These are phyloP conservation scores for Juglanconis juglandina DNA, from an alignment of 2,329 filamentous ascomycete species.

Conservation along the genomic window DNA sequence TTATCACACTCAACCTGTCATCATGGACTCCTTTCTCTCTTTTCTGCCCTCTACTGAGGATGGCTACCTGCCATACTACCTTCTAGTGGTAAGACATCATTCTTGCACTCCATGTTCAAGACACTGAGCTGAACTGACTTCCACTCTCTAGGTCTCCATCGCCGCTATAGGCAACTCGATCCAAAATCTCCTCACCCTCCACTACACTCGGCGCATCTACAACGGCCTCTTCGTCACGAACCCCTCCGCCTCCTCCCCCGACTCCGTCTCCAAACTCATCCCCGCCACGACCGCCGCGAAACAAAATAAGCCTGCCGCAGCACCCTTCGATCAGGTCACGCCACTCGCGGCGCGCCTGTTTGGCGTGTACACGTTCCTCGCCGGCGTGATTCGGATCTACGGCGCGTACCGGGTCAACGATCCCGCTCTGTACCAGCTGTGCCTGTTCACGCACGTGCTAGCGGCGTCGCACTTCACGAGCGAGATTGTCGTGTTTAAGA, in stretches of 20 bases:
- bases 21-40: conserved; percentile 44
- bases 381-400: conserved; percentile 73
- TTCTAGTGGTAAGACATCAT: conserved; percentile 46
- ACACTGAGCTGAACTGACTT: not conserved
- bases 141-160: conserved; percentile 63
- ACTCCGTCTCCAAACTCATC: conserved; percentile 47
- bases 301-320: conserved; percentile 40
- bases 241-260: conserved; percentile 38
- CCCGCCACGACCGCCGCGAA: conserved; percentile 42
- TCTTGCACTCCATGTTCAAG: not conserved
- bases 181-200: conserved; percentile 76
- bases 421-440: conserved; percentile 72
- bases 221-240: conserved; percentile 59
- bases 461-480: conserved; percentile 74
- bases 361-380: conserved; percentile 82
- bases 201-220: conserved; percentile 86
- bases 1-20: not conserved
- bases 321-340: conserved; percentile 58
- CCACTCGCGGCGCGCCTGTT: conserved; percentile 76
- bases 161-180: conserved; percentile 81
- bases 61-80: conserved; percentile 57
- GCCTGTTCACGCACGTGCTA: conserved; percentile 76
- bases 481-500: conserved; percentile 79
- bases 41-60: conserved; percentile 46
- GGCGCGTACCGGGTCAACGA: conserved; percentile 78